Percentiles rank a stretch among this genome's conserved stretches.
These are phyloP conservation scores for Starmerella tilneyi DNA, from an alignment of 805 yeast genomes.

Conservation along the genomic window DNA sequence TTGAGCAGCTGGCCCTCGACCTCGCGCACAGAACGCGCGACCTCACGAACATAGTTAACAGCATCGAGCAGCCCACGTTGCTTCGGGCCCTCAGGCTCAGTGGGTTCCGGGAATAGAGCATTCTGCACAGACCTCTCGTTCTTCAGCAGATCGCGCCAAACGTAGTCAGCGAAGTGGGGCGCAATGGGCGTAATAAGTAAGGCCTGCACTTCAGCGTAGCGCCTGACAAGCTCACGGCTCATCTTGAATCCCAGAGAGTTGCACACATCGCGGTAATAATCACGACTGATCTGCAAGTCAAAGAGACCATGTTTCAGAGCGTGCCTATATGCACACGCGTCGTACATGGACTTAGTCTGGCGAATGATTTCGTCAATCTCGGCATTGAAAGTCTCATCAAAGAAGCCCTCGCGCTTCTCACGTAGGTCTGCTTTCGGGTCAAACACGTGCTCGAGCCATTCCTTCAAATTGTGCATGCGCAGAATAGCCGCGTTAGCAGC, in stretches of 20 bases:
- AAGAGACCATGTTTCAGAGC: conserved; percentile 87
- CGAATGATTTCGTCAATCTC: conserved; percentile 80
- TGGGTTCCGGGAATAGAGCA: conserved; percentile 71
- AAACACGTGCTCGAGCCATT: conserved; percentile 82
- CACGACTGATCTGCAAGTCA: conserved; percentile 91
- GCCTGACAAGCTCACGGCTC: conserved; percentile 72
- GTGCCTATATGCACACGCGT: conserved; percentile 65
- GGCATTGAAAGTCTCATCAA: conserved; percentile 82
- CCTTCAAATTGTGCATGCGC: conserved; percentile 82
- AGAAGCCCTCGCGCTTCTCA: conserved; percentile 43
- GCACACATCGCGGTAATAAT: conserved; percentile 81
- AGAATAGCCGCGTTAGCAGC: conserved; percentile 96
- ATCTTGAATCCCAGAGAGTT: conserved; percentile 40
- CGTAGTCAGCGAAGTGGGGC: conserved; percentile 88
- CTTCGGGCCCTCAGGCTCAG: conserved; percentile 34
- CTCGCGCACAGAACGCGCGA: conserved; percentile 81
- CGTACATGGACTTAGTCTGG: conserved; percentile 61
- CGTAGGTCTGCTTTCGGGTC: conserved; percentile 43
- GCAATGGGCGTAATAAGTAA: conserved; percentile 83
- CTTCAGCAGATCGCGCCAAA: conserved; percentile 73
- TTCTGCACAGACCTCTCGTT: conserved; percentile 57
- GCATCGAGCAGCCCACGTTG: conserved; percentile 55
- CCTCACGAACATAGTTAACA: conserved; percentile 64
- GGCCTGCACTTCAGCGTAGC: conserved; percentile 79
- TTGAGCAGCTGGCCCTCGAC: conserved; percentile 77